Conservation (phyloP, 352 stramenopile genomes). For the Hyaloperonospora arabidopsidis region DNA sequence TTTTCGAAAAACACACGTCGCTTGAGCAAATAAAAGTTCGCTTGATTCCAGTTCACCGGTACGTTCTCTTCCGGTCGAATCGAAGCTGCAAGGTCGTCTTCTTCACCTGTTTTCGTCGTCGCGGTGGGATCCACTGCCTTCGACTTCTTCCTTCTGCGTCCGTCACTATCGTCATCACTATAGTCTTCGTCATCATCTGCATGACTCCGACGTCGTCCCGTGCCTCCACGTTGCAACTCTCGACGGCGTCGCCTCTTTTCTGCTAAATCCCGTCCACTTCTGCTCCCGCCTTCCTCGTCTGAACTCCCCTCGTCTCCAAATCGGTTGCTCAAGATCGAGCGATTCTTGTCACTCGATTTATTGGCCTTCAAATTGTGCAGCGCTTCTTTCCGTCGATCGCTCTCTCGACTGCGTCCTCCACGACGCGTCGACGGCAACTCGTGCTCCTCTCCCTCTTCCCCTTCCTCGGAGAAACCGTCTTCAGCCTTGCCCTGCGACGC, state of each 20-base stretch:
- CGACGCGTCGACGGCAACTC: constrained; percentile 43
- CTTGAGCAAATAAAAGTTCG: constrained; percentile 72
- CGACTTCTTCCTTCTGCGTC: constrained; percentile 23
- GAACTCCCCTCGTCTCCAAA: constrained; percentile 55
- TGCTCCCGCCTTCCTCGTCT: constrained; percentile 35
- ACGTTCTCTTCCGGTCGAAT: constrained; percentile 57
- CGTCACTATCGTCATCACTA: constrained; percentile 37
- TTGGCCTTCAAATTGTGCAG: constrained; percentile 72
- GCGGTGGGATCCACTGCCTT: constrained; percentile 26
- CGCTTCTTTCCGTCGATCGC: constrained; percentile 69
- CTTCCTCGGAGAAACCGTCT: constrained; percentile 31
- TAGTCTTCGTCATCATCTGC: constrained; percentile 34
- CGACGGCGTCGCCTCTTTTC: constrained; percentile 70
- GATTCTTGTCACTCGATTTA: constrained; percentile 65
- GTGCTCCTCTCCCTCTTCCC: constrained; percentile 32
- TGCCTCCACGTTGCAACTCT: constrained; percentile 52
- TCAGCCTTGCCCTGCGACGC: constrained; percentile 42
- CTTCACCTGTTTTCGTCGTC: constrained; percentile 30
- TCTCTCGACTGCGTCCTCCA: constrained; percentile 51
- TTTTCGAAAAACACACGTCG: constrained; percentile 77
- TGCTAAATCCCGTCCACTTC: constrained; percentile 46
- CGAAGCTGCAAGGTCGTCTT: constrained; percentile 37
- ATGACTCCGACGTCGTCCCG: constrained; percentile 18
- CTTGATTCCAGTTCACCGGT: constrained; percentile 64
- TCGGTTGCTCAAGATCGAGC: constrained; percentile 72